phyloP scores from a whole-genome alignment of 2,329 filamentous ascomycete species.

The Lachnellula subtilissima region DNA sequence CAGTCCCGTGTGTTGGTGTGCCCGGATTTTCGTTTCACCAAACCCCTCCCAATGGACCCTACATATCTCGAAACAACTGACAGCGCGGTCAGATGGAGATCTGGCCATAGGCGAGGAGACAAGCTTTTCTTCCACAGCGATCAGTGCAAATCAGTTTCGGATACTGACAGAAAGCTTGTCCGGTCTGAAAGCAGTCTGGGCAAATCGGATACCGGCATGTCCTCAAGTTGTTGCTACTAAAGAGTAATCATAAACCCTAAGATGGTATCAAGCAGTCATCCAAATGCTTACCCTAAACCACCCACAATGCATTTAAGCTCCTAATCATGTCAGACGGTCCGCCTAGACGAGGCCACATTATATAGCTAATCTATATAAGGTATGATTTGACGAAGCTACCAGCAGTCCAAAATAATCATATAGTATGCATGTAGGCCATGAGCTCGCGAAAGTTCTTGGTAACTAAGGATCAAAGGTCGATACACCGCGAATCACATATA shows the following conservation, averaged over 20 bases:
- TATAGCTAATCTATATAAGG: no score
- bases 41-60: background rate
- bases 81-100: background rate
- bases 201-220: background rate
- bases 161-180: background rate
- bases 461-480: no score
- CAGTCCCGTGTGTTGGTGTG: background rate
- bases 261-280: background rate
- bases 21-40: slow-evolving; percentile 1
- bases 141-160: background rate
- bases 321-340: no score
- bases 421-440: no score
- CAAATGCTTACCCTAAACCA: no score
- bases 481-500: no score
- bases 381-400: no score
- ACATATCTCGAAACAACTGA: background rate
- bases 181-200: background rate
- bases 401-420: no score
- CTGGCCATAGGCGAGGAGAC: background rate
- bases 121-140: background rate
- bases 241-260: background rate
- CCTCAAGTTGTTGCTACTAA: background rate
- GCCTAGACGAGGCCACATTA: no score
- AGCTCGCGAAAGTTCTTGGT: no score
- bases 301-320: no score